Percentiles rank a stretch among this genome's conserved stretches.
Conservation (phyloP, 73 alveolate genomes). For the Paramecium primaurelia region DNA sequence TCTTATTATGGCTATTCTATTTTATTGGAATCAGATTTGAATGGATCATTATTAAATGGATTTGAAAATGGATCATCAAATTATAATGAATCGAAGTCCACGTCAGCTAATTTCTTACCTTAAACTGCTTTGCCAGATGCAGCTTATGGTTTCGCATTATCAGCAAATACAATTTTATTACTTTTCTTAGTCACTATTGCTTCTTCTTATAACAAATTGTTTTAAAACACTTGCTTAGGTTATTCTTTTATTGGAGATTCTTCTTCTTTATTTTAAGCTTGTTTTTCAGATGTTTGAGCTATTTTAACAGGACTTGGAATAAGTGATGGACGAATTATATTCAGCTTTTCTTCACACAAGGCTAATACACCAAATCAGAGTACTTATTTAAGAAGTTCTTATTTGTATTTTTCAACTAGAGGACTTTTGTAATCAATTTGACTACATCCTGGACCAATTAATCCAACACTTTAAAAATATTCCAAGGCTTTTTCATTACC, state of each 20-base stretch:
- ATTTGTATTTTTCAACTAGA: not conserved
- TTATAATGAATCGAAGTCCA: conserved; percentile 3
- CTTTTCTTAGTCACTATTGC: not conserved
- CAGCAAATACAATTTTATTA: conserved; percentile 1
- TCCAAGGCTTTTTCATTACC: conserved; percentile 38
- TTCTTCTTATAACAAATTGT: conserved; percentile 1
- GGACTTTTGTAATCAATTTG: conserved; percentile 36
- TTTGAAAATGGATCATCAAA: conserved; percentile 22
- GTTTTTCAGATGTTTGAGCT: not conserved
- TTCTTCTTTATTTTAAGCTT: not conserved
- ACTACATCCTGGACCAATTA: conserved; percentile 1
- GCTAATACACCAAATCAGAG: not conserved
- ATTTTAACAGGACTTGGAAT: not conserved
- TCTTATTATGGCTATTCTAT: not conserved
- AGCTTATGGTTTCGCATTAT: not conserved
- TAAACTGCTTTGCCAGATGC: not conserved
- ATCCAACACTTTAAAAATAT: conserved; percentile 9
- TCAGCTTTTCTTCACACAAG: conserved; percentile 17
- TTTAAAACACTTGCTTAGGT: not conserved
- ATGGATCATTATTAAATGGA: not conserved
- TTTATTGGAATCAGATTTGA: not conserved
- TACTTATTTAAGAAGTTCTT: conserved; percentile 24
- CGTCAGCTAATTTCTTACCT: conserved; percentile 17
- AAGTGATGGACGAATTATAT: not conserved
- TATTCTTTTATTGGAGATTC: not conserved